A percentile compares a stretch with the other conserved stretches of the same genome.
These are phyloP conservation scores for Plenodomus tracheiphilus DNA, from an alignment of 2,329 filamentous ascomycete genomes.

Conservation along the genomic window DNA sequence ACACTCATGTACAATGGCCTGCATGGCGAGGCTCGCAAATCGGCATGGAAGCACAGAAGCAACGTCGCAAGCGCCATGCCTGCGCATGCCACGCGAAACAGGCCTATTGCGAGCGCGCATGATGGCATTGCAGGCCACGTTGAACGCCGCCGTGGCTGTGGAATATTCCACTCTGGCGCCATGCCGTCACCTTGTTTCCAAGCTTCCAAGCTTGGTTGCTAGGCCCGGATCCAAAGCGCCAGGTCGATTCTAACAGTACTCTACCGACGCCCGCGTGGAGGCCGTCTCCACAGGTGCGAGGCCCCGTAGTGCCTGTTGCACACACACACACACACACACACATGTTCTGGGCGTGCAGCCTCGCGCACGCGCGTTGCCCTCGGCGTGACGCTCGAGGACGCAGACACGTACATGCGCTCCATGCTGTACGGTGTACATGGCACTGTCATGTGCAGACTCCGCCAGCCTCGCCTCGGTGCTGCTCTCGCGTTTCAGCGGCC, in stretches of 20 bases:
- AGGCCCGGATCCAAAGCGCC: conserved; percentile 4
- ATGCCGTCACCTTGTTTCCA: conserved; percentile 1
- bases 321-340: conserved; percentile 1
- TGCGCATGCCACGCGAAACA: conserved; percentile 10
- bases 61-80: conserved; percentile 4
- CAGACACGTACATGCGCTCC: no score
- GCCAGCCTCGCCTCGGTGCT: not conserved
- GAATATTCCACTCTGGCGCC: not conserved
- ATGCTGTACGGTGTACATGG: no score
- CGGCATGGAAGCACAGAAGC: not conserved
- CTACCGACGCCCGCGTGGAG: conserved; percentile 3
- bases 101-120: not conserved
- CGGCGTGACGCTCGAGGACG: no score
- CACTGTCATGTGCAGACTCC: not conserved
- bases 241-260: conserved; percentile 2
- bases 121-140: no score
- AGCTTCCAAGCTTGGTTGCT: conserved; percentile 1
- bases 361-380: not conserved
- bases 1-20: not conserved
- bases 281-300: conserved; percentile 5
- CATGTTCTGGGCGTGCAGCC: not conserved
- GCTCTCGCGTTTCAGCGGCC: conserved; percentile 1
- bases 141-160: not conserved
- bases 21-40: not conserved
- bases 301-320: not conserved